Evolutionary conservation across 805 yeast genomes (phyloP).

Genomic region (Ogataea kodamae): DNA sequence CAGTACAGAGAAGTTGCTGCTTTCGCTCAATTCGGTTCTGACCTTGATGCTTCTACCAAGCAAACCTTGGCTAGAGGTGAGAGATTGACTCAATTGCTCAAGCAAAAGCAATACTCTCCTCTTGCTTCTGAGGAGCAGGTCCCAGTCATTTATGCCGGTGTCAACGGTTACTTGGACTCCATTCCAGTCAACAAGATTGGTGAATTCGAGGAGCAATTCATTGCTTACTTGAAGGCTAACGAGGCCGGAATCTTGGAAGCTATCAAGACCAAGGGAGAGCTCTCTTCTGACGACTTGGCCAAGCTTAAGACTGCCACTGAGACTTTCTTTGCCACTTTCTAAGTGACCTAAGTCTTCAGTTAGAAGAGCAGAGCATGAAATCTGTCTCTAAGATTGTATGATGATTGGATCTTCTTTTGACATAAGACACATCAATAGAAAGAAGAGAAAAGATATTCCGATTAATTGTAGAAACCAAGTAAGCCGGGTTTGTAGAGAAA

Average conservation of each 20-base stretch:
- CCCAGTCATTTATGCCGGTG: conserved; percentile 99
- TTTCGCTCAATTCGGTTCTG: conserved; percentile 99
- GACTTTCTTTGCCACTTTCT: conserved; percentile 88
- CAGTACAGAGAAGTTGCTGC: conserved; percentile 99
- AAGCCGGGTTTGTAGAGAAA: conserved; percentile 5
- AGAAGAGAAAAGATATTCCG: conserved; percentile 21
- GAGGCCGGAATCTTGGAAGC: conserved; percentile 79
- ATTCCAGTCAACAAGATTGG: conserved; percentile 81
- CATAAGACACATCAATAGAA: conserved; percentile 19
- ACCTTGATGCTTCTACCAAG: conserved; percentile 98
- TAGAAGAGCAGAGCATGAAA: conserved; percentile 16
- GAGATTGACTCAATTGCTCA: conserved; percentile 97
- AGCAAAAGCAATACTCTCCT: conserved; percentile 97
- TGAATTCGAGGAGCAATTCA: conserved; percentile 90
- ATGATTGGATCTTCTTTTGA: conserved; percentile 23
- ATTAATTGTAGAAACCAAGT: conserved; percentile 8
- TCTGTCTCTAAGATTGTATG: conserved; percentile 18
- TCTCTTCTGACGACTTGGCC: conserved; percentile 81
- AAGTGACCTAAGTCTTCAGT: conserved; percentile 28
- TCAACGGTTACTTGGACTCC: conserved; percentile 95
- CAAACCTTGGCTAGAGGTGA: conserved; percentile 99
- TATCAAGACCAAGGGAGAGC: conserved; percentile 85
- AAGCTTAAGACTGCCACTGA: conserved; percentile 89
- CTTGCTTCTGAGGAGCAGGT: conserved; percentile 99
- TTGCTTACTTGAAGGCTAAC: conserved; percentile 87